phyloP scores from a whole-genome alignment of 768 basidiomycete genomes.

The Pisolithus microcarpus region DNA sequence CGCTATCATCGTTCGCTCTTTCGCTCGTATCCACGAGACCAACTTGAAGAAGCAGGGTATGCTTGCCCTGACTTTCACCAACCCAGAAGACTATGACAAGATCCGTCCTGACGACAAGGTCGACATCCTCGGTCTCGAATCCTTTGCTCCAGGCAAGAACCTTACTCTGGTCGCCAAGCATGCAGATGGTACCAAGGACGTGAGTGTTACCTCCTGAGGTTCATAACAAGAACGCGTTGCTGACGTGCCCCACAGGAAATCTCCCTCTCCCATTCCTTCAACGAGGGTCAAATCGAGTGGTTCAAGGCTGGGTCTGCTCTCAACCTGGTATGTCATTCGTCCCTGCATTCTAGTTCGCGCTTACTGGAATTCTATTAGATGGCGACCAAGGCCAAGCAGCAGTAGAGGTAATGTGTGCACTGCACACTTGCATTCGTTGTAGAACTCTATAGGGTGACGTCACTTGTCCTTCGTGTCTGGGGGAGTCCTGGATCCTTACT shows the following conservation, averaged over 20 bases:
- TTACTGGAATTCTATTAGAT: conserved; percentile 36
- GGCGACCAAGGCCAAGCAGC: conserved; percentile 56
- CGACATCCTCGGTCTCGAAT: conserved; percentile 81
- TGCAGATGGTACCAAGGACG: conserved; percentile 67
- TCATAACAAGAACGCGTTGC: neutral
- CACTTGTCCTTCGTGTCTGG: neutral
- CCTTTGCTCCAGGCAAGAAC: conserved; percentile 89
- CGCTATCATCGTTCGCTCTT: conserved; percentile 93
- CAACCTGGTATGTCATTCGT: conserved; percentile 56
- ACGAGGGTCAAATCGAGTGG: conserved; percentile 96
- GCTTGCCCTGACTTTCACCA: conserved; percentile 90
- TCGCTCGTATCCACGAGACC: conserved; percentile 97
- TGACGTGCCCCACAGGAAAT: conserved; percentile 44
- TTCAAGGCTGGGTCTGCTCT: conserved; percentile 97
- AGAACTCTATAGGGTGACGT: neutral
- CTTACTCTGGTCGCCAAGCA: conserved; percentile 80
- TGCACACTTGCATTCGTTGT: conserved; percentile 1
- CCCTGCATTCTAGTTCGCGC: neutral
- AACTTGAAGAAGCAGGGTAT: conserved; percentile 99
- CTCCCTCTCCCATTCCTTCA: conserved; percentile 86
- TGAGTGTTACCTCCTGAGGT: conserved; percentile 21
- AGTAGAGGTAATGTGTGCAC: conserved; percentile 5
- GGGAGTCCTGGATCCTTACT: neutral
- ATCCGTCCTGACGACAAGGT: conserved; percentile 81
- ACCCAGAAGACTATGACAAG: conserved; percentile 94